A percentile compares a stretch with the other conserved stretches of the same genome.
phyloP scores from a whole-genome alignment of 345 rosid species.

The Bruguiera parviflora region DNA sequence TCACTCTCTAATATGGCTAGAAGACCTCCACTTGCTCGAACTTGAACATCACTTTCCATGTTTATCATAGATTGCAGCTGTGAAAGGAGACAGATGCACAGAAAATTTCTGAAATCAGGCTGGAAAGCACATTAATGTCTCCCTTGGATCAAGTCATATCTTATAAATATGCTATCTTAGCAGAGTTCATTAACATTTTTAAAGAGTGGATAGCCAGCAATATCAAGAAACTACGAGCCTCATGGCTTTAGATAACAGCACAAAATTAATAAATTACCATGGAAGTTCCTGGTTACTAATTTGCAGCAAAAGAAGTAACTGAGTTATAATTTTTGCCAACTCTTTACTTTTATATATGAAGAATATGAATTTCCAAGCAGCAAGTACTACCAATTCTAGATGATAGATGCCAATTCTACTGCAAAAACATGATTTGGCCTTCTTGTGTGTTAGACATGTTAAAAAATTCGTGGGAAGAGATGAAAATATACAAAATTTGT shows the following conservation, averaged over 20 bases:
- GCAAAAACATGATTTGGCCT: no score
- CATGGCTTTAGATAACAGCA: no score
- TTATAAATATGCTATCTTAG: neutral
- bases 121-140: neutral
- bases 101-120: neutral
- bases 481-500: no score
- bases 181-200: neutral
- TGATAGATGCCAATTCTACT: no score
- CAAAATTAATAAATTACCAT: no score
- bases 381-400: no score
- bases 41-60: conserved; percentile 81
- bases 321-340: no score
- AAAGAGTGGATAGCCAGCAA: neutral
- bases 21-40: conserved; percentile 95
- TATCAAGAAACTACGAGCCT: neutral
- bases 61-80: conserved; percentile 98
- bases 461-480: no score
- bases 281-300: neutral
- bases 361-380: no score
- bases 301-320: neutral
- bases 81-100: conserved; percentile 12
- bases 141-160: neutral
- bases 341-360: no score
- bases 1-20: conserved; percentile 94
- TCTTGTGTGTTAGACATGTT: no score